These are phyloP conservation scores for Baorangia bicolor DNA, from an alignment of 768 basidiomycete species.

Conservation along the genomic window DNA sequence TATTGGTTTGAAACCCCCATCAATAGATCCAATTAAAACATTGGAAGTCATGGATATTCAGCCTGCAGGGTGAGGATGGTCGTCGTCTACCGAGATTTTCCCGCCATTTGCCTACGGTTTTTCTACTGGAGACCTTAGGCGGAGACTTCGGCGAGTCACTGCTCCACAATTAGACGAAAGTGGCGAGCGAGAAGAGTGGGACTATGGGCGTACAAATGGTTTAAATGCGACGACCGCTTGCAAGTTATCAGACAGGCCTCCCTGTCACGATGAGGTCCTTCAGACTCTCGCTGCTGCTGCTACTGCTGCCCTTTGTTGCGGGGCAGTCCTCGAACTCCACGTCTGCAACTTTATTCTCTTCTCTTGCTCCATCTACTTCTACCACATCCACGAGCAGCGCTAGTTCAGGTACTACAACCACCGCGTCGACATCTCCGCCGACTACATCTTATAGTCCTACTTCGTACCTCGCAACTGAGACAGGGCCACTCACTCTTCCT, in stretches of 20 bases:
- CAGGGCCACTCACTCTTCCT: conserved; percentile 33
- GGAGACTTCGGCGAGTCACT: neutral
- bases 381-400: neutral
- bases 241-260: neutral
- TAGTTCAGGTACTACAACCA: neutral
- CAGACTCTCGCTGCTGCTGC: neutral
- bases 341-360: neutral
- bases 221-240: neutral
- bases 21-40: neutral
- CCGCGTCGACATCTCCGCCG: neutral
- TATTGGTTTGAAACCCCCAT: neutral
- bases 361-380: neutral
- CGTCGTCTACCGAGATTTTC: neutral
- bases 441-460: neutral
- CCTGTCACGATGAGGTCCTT: neutral
- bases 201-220: neutral
- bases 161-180: neutral
- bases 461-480: conserved; percentile 10
- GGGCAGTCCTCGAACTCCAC: neutral
- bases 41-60: neutral
- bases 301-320: conserved; percentile 5
- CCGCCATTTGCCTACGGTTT: neutral
- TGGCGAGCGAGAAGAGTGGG: no score
- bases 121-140: neutral
- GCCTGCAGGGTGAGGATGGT: neutral